phyloP scores from a whole-genome alignment of 2,329 filamentous ascomycete species.

The Dothidotthia symphoricarpi region DNA sequence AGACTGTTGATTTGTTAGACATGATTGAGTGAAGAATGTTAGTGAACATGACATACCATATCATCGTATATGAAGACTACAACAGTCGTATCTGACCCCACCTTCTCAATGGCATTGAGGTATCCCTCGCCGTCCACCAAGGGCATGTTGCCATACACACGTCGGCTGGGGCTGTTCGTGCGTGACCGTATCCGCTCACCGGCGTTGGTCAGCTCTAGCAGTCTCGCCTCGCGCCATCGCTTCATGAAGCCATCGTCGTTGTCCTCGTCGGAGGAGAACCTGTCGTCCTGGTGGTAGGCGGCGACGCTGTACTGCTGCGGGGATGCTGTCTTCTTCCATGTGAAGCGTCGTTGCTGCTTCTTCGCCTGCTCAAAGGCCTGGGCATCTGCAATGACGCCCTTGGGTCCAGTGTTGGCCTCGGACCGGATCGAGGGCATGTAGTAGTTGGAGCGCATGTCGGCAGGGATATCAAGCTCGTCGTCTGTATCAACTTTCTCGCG shows the following conservation, averaged over 20 bases:
- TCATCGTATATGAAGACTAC: conserved; percentile 93
- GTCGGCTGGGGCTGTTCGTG: conserved; percentile 72
- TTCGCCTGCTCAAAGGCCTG: conserved; percentile 69
- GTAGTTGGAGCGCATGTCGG: conserved; percentile 58
- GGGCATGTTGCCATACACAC: conserved; percentile 76
- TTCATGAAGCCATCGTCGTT: conserved; percentile 80
- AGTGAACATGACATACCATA: conserved; percentile 61
- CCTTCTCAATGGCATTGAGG: conserved; percentile 93
- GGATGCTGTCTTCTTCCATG: conserved; percentile 29
- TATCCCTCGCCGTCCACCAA: conserved; percentile 88
- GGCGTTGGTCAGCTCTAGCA: conserved; percentile 70
- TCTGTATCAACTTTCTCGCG: conserved; percentile 59
- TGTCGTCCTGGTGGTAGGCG: conserved; percentile 52
- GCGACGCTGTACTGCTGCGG: conserved; percentile 27
- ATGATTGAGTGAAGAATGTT: not conserved
- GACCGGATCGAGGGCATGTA: conserved; percentile 61
- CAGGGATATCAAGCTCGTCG: conserved; percentile 46
- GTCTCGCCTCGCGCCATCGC: conserved; percentile 78
- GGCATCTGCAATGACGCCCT: conserved; percentile 83
- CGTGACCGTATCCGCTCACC: conserved; percentile 58
- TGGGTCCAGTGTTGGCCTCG: conserved; percentile 74
- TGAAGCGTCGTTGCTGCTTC: conserved; percentile 39
- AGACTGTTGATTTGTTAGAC: conserved; percentile 57
- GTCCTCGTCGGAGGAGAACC: conserved; percentile 50
- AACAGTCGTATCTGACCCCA: conserved; percentile 74